phyloP scores from a whole-genome alignment of 2,329 filamentous ascomycete genomes.

The Pseudogymnoascus sp. region DNA sequence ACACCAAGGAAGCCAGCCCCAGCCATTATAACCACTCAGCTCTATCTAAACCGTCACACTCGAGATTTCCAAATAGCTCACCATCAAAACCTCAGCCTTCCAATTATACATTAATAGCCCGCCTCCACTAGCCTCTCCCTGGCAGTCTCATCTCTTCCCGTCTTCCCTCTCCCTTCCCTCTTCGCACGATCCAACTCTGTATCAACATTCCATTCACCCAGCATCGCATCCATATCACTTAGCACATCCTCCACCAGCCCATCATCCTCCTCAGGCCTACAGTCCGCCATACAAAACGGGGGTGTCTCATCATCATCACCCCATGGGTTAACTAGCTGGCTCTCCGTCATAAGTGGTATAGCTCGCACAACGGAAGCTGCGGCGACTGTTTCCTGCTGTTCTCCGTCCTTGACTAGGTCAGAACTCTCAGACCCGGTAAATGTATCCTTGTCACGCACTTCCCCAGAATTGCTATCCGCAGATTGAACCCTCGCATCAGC shows the following conservation, averaged over 20 bases:
- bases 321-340: background rate
- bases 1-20: background rate
- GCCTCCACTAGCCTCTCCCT: background rate
- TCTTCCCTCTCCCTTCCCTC: background rate
- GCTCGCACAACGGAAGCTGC: background rate
- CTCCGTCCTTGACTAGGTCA: background rate
- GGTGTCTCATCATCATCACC: background rate
- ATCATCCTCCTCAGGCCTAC: background rate
- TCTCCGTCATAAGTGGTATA: background rate
- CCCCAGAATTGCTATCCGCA: background rate
- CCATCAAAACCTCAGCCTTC: background rate
- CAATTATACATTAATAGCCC: background rate
- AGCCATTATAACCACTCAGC: background rate
- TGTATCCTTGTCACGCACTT: background rate
- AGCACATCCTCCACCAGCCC: background rate
- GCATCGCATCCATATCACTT: constrained; percentile 2
- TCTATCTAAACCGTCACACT: background rate
- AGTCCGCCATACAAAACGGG: background rate
- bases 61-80: background rate
- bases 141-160: background rate
- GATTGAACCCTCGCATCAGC: constrained; percentile 28
- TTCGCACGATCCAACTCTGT: background rate
- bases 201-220: background rate
- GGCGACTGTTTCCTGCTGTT: background rate
- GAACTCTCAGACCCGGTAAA: background rate